Evolutionary conservation across 2,329 filamentous ascomycete species (phyloP), one percentile per base, ranked within the genome.

Genomic region (Cladophialophora psammophila): DNA sequence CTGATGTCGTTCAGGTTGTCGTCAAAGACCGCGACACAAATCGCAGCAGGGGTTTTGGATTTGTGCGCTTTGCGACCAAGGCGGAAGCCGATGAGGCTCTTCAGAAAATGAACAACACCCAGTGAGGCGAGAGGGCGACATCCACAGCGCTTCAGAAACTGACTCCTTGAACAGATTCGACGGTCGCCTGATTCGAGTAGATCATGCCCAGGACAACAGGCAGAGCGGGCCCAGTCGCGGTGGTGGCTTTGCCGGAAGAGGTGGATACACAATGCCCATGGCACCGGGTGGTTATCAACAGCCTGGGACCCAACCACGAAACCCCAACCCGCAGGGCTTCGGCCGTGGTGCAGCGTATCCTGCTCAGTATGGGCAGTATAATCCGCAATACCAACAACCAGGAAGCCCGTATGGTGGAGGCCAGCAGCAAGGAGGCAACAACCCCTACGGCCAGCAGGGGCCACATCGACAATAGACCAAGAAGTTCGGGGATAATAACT

Each of bases 1-100:
- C 70, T 67, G 57, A 74, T 70, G 57, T 68, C 38, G 55, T 64
- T 57, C 76, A 98, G 94, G 92, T 97, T 70, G 94, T 99, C 73
- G 94, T 98, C 76, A 98, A 97, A 84, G 94, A 99, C 80, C 92
- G 94, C 76, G 94, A 98, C 78, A 97, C 94, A 76, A 92, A 93
- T 75, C 93, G 94, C 80, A 97, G 94, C 85, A 92, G 95, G 80
- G 95, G 95, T 68, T 99, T 98, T 79, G 95, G 95, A 56, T 98
- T 98, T 80, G 94, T 99, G 71, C 91, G 94, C 74, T 99, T 94
- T 82, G 82, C 87, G 60, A 78, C 67, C 58, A 78, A 79, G 5
- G 71, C 65, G 15, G 81, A 83, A 60, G 80, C 81, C 7, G 78
- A 82, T 38, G 74, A 75, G 36, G 81, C 81, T 7, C 78, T 80